phyloP scores from a whole-genome alignment of 2,329 filamentous ascomycete species.

The Xylaria sp. region DNA sequence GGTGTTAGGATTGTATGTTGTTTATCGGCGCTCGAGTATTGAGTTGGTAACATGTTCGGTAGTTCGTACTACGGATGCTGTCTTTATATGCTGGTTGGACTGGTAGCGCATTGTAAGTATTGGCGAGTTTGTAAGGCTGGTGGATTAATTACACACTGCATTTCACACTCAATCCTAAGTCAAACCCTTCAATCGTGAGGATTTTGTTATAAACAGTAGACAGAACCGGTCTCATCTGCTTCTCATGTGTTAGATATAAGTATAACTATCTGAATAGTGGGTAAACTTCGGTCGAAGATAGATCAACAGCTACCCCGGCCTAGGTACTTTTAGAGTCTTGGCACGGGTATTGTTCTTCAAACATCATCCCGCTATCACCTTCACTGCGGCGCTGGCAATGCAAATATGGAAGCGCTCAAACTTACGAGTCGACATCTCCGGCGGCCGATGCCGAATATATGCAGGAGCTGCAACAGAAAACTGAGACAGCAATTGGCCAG shows the following conservation, averaged over 20 bases:
- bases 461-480: slow-evolving; percentile 58
- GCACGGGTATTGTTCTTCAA: slow-evolving; percentile 8
- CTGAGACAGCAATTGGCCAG: slow-evolving; percentile 51
- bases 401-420: slow-evolving; percentile 43
- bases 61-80: not conserved
- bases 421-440: slow-evolving; percentile 39
- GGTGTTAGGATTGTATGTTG: slow-evolving; percentile 22
- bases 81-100: not conserved
- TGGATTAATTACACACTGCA: not conserved
- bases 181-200: not conserved
- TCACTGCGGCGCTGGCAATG: not conserved
- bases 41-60: not conserved
- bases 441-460: slow-evolving; percentile 48
- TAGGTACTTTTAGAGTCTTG: slow-evolving; percentile 16
- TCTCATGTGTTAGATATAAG: not conserved
- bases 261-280: not conserved
- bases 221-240: not conserved
- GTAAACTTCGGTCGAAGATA: slow-evolving; percentile 13
- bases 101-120: not conserved
- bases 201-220: not conserved
- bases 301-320: not conserved
- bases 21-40: slow-evolving; percentile 4
- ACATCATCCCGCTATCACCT: slow-evolving; percentile 18
- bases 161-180: not conserved
- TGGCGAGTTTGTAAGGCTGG: not conserved